Conservation (phyloP, 768 basidiomycete species). For the Lepiota brunneoincarnata region DNA sequence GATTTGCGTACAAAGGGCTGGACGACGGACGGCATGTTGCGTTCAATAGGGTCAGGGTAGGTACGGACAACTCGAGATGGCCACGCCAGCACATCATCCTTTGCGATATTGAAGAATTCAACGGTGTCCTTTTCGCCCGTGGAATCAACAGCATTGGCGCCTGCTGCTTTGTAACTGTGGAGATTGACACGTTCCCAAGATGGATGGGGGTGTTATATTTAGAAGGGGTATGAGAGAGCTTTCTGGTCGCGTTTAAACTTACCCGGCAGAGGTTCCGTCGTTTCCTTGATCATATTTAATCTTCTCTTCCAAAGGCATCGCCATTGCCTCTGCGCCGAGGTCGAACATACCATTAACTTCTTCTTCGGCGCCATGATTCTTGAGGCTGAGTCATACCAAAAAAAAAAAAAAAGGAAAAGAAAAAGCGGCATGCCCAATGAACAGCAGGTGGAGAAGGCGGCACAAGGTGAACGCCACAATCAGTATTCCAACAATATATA, state of each 20-base stretch:
- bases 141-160: slow-evolving; percentile 61
- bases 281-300: slow-evolving; percentile 58
- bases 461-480: too few species aligned
- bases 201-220: slow-evolving; percentile 14
- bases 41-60: slow-evolving; percentile 54
- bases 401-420: background rate
- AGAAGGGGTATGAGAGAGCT: background rate
- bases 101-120: slow-evolving; percentile 66
- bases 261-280: slow-evolving; percentile 39
- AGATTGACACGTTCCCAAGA: background rate
- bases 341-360: slow-evolving; percentile 52
- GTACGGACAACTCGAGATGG: slow-evolving; percentile 49
- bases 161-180: slow-evolving; percentile 57
- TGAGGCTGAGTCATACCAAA: slow-evolving; percentile 33
- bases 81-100: slow-evolving; percentile 66
- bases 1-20: slow-evolving; percentile 57
- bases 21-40: slow-evolving; percentile 46
- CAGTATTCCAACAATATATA: too few species aligned
- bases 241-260: background rate
- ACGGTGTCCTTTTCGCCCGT: slow-evolving; percentile 52
- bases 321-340: slow-evolving; percentile 52
- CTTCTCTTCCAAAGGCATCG: slow-evolving; percentile 53
- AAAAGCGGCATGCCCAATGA: slow-evolving; percentile 1
- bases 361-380: slow-evolving; percentile 52
- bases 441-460: background rate